These are phyloP conservation scores for Fusarium pseudoanthophilum DNA, from an alignment of 2,329 filamentous ascomycete genomes.

Conservation along the genomic window DNA sequence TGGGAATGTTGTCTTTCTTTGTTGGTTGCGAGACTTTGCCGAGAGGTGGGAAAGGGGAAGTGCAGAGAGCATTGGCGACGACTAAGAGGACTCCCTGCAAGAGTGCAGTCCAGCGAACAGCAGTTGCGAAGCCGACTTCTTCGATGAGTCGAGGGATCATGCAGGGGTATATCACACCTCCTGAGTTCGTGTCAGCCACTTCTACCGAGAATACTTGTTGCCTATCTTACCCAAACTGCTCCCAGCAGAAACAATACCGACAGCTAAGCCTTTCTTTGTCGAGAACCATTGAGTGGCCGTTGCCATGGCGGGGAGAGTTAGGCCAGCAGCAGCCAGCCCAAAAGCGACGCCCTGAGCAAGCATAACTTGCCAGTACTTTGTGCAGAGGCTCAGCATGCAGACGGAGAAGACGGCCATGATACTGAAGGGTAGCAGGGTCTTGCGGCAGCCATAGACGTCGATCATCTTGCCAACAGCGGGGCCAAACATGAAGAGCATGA, in stretches of 20 bases:
- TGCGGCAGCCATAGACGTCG: background rate
- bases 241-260: background rate
- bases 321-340: background rate
- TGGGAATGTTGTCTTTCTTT: background rate
- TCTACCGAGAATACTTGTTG: background rate
- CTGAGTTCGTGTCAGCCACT: background rate
- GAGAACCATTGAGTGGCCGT: conserved; percentile 3
- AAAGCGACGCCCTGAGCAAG: background rate
- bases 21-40: background rate
- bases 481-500: background rate
- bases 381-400: background rate
- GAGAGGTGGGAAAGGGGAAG: background rate
- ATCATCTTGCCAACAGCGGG: background rate
- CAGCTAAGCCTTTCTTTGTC: background rate
- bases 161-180: background rate
- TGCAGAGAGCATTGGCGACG: background rate
- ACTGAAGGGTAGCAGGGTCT: background rate
- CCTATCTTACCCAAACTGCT: background rate
- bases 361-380: background rate
- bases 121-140: background rate
- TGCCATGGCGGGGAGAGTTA: background rate
- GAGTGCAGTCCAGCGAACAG: background rate
- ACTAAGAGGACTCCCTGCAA: background rate
- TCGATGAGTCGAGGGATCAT: background rate
- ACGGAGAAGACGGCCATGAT: background rate